Evolutionary conservation across 2,329 filamentous ascomycete genomes (phyloP).

Genomic region (Penicillium sp.): DNA sequence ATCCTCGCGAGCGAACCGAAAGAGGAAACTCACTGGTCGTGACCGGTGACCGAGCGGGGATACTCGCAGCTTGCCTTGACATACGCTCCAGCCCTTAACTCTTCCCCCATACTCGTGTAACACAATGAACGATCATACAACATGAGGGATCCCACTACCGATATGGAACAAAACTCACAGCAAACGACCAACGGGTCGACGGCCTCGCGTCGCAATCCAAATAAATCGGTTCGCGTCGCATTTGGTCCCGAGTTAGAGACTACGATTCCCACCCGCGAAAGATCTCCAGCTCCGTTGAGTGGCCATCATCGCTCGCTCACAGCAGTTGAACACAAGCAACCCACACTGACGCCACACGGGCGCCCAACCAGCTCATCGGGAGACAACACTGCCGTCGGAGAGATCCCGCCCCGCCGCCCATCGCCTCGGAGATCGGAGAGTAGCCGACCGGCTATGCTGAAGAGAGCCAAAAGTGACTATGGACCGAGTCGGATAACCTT

Average conservation of each 20-base stretch:
- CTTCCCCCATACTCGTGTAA: slow-evolving; percentile 16
- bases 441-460: slow-evolving; percentile 41
- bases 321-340: slow-evolving; percentile 31
- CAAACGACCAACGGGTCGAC: slow-evolving; percentile 30
- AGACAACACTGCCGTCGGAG: slow-evolving; percentile 26
- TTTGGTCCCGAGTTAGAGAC: slow-evolving; percentile 43
- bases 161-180: slow-evolving; percentile 36
- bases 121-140: slow-evolving; percentile 35
- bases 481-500: slow-evolving; percentile 42
- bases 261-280: slow-evolving; percentile 37
- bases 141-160: slow-evolving; percentile 40
- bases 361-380: slow-evolving; percentile 38
- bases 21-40: neutral
- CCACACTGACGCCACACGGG: slow-evolving; percentile 20
- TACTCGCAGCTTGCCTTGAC: neutral
- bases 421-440: slow-evolving; percentile 34
- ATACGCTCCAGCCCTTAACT: slow-evolving; percentile 11
- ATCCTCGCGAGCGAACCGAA: neutral
- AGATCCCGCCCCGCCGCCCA: slow-evolving; percentile 27
- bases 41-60: neutral
- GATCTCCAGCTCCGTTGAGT: slow-evolving; percentile 31
- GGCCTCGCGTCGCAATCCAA: slow-evolving; percentile 33
- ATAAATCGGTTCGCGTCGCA: slow-evolving; percentile 40
- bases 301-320: slow-evolving; percentile 40
- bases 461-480: slow-evolving; percentile 56